Percentiles rank a stretch among this genome's conserved stretches.
Evolutionary conservation across 345 rosid species (phyloP).

Genomic region (Moricandia moricandioides): DNA sequence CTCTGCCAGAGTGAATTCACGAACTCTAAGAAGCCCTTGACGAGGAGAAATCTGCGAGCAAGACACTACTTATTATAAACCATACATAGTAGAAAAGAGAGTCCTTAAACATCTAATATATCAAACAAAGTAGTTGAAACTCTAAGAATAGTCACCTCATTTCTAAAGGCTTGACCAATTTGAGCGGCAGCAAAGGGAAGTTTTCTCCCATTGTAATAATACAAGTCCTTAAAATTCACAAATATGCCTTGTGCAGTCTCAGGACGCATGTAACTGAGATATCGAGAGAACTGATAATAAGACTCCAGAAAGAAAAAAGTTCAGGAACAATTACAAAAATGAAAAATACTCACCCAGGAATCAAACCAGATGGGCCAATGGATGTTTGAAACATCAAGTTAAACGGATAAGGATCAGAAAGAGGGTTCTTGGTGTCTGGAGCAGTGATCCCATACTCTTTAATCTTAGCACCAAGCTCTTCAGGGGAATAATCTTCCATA

Average conservation of each 20-base stretch:
- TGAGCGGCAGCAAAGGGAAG: conserved; percentile 99
- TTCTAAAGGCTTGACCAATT: conserved; percentile 96
- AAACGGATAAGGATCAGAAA: conserved; percentile 88
- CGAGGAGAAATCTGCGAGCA: conserved; percentile 84
- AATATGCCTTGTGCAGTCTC: conserved; percentile 99
- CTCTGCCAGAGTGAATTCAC: conserved; percentile 93
- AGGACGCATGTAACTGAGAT: conserved; percentile 86
- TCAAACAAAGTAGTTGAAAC: background rate
- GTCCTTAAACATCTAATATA: background rate
- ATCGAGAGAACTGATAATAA: background rate
- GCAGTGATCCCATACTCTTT: conserved; percentile 79
- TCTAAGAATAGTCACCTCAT: conserved; percentile 58
- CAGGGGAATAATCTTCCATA: conserved; percentile 77
- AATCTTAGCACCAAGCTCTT: conserved; percentile 76
- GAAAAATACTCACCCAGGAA: conserved; percentile 58
- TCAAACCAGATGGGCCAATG: conserved; percentile 88
- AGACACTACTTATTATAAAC: background rate
- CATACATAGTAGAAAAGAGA: background rate
- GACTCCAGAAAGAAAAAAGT: background rate
- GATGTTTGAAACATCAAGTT: conserved; percentile 97
- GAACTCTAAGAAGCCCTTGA: conserved; percentile 93
- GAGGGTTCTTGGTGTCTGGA: conserved; percentile 77
- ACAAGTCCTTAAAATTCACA: conserved; percentile 85
- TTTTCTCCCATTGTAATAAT: conserved; percentile 85
- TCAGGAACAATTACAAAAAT: background rate